These are phyloP conservation scores for Yamadazyma sp. DNA, from an alignment of 1,139 yeast genomes.

Conservation along the genomic window DNA sequence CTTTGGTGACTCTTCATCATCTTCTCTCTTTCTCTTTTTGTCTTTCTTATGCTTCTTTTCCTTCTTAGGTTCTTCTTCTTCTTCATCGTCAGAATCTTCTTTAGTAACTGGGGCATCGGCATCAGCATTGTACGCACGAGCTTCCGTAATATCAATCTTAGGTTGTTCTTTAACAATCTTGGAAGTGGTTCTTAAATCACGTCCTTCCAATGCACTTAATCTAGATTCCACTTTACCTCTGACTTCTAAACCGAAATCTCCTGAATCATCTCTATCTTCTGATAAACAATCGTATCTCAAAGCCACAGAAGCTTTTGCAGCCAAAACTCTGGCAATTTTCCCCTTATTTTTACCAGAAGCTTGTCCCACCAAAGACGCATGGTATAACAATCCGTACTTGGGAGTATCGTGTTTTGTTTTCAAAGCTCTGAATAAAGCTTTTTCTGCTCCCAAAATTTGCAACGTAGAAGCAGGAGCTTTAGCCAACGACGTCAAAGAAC, in stretches of 20 bases:
- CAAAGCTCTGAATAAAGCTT: conserved; percentile 96
- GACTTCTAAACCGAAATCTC: conserved; percentile 88
- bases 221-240: conserved; percentile 94
- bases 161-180: conserved; percentile 73
- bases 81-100: conserved; percentile 46
- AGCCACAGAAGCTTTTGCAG: conserved; percentile 97
- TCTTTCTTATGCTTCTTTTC: conserved; percentile 35
- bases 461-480: conserved; percentile 99
- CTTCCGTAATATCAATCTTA: conserved; percentile 81
- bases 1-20: conserved; percentile 32
- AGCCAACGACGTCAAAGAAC: conserved; percentile 92
- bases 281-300: conserved; percentile 95
- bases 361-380: conserved; percentile 93
- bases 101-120: conserved; percentile 65
- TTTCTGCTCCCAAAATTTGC: conserved; percentile 98
- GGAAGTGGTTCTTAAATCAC: conserved; percentile 81
- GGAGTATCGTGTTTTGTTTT: conserved; percentile 99
- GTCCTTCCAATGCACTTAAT: conserved; percentile 93
- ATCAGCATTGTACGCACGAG: conserved; percentile 89
- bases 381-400: conserved; percentile 95
- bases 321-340: conserved; percentile 96
- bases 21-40: conserved; percentile 40
- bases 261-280: conserved; percentile 94
- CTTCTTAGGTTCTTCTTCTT: conserved; percentile 47
- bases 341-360: conserved; percentile 98